Evolutionary conservation across 2,329 filamentous ascomycete species (phyloP), one percentile per base, ranked within the genome.

Genomic region (Emericellopsis cladophorae): DNA sequence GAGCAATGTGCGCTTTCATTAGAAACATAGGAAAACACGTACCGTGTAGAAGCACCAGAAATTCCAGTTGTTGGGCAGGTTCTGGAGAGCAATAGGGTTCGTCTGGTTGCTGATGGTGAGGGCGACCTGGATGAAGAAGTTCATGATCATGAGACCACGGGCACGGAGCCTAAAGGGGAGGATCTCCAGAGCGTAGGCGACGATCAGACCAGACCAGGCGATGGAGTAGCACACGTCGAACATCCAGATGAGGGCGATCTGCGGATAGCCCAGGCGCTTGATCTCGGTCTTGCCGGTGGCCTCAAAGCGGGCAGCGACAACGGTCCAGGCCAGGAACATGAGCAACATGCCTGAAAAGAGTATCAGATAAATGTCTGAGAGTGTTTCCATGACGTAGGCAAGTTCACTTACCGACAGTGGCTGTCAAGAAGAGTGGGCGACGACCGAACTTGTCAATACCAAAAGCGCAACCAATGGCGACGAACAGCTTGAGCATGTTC

Each of bases 201-300:
- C 48, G 0, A 51, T 45, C 4, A 55, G 31, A 4, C 52, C 51
- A 7, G 51, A 51, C 47, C 52, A 54, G 5, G 48, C 51, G 8
- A 51, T 49, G 11, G 49, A 47, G 35, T 52, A 53, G 31, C 39
- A 31, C 41, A 43, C 34, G 18, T 38, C 38, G 49, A 72, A 75
- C 15, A 71, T 54, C 61, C 72, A 75, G 46, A 75, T 64, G 46
- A 72, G 72, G 15, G 67, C 62, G 18, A 75, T 60, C 46, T 35
- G 32, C 5, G 32, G 32, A 9, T 35, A 35, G n/a, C 32, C 32
- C 3, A 35, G 32, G n/a, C 18, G 32, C 32, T 15, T 4, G 32
- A 35, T 35, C 32, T 35, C 8, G n/a, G 32, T 35, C 32, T 35
- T 14, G 32, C 32, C 32, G 9, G 32, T 35, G 5, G 32, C 32